phyloP scores from a whole-genome alignment of 768 basidiomycete species.

The Cubamyces sp. region DNA sequence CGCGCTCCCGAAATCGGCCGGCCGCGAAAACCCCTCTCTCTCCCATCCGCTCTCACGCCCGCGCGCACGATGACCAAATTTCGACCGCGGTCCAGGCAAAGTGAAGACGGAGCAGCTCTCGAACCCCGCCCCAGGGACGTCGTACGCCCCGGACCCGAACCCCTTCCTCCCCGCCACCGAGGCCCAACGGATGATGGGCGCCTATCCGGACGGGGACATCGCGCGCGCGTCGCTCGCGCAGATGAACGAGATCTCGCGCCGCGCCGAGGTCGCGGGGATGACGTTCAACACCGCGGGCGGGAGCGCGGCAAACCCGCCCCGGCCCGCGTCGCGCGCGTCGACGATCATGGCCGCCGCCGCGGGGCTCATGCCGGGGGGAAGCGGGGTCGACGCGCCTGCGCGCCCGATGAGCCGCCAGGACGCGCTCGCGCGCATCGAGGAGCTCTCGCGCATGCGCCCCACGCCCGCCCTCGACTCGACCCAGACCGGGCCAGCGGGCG shows the following conservation, averaged over 20 bases:
- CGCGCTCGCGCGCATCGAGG: conserved; percentile 55
- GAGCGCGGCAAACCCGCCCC: conserved; percentile 15
- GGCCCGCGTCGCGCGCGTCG: conserved; percentile 33
- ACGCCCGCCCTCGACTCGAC: conserved; percentile 24
- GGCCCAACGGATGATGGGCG: conserved; percentile 54
- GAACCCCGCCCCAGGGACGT: conserved; percentile 21
- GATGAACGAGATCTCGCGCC: conserved; percentile 78
- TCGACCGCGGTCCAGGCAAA: conserved; percentile 34
- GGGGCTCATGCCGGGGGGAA: conserved; percentile 33
- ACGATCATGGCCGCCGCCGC: conserved; percentile 37
- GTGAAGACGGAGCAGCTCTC: conserved; percentile 37
- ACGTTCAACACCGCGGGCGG: conserved; percentile 31
- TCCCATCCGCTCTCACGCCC: not conserved
- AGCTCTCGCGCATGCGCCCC: conserved; percentile 49
- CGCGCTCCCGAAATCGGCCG: conserved; percentile 13
- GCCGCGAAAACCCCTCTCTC: not conserved
- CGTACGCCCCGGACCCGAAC: conserved; percentile 38
- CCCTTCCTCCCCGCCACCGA: conserved; percentile 63
- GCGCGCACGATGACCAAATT: not conserved
- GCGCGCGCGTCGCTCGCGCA: conserved; percentile 72
- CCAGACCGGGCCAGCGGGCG: conserved; percentile 14
- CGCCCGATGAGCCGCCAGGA: conserved; percentile 45
- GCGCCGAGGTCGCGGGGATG: conserved; percentile 53
- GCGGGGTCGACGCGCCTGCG: conserved; percentile 25
- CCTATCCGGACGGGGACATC: conserved; percentile 57